Base-by-base conservation (phyloP, 148 eudicot species). In the Simmondsia chinensis region DNA sequence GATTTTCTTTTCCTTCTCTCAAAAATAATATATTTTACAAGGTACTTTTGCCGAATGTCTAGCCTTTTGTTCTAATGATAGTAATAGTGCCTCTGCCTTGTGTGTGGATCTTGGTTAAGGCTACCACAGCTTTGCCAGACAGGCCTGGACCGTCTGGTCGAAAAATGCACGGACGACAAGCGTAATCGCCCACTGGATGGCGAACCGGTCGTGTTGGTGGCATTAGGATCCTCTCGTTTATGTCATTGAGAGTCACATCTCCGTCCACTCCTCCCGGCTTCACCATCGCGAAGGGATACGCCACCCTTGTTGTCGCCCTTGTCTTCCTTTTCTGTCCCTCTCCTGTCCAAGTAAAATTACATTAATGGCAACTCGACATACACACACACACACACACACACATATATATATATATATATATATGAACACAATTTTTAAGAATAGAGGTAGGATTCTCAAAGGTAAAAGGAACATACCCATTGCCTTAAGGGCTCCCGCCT, bases 261-360 rank as follows among this genome's bases (percentile, higher is more conserved):
- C 95, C 95, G 45, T 81, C 86, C 6, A 50, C 52, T 20, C 91
- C 87, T 16, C 91, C 95, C 19, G 87, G 91, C 68, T 85, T 85
- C 33, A 85, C 86, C 52, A 85, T 33, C 1, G 65, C 78, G 54
- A 85, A 81, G 40, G 95, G 95, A 25, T 81, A 85, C 22, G 60
- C 87, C 43, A 80, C 59, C 48, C 60, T 69, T 18, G 55, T 66
- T 11, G 52, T 43, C 18, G 5, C 9, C 13, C 19, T 34, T 29
- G 31, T 5, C 14, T 47, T 39, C 6, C 30, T 41, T 13, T 20
- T 49, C 33, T 46, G 45, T 21, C 10, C 54, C 47, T 76, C 62
- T 65, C 72, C 66, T 52, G 52, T 54, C 22, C n/a, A n/a, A n/a
- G n/a, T n/a, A n/a, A n/a, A n/a, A n/a, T n/a, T n/a, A n/a, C n/a